Evolutionary conservation across 106 monocot genomes (phyloP).

Genomic region (Chionographis japonica): DNA sequence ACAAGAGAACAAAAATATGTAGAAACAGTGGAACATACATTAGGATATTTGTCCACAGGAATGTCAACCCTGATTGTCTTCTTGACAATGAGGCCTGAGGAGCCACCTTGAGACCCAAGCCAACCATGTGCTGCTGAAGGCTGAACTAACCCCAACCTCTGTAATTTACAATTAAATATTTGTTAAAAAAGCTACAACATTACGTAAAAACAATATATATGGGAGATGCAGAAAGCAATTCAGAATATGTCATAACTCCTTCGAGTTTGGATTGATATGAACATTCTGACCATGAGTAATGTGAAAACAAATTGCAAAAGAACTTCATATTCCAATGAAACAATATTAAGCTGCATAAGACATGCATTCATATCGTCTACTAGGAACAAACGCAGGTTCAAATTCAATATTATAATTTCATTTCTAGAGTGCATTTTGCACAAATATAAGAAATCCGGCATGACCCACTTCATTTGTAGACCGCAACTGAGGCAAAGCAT

Average conservation of each 20-base stretch:
- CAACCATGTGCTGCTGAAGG: conserved; percentile 63
- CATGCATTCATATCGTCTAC: too few relatives aligned
- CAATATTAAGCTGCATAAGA: too few relatives aligned
- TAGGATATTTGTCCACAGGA: conserved; percentile 87
- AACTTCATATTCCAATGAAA: too few relatives aligned
- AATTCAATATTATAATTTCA: too few relatives aligned
- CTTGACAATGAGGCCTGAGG: conserved; percentile 75
- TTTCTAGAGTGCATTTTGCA: not conserved
- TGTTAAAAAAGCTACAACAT: not conserved
- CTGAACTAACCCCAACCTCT: conserved; percentile 59
- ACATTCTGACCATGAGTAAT: too few relatives aligned
- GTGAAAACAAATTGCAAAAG: too few relatives aligned
- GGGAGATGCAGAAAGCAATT: not conserved
- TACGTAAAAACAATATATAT: not conserved
- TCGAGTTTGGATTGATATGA: too few relatives aligned
- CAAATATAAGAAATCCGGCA: not conserved
- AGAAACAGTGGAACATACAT: conserved; percentile 43
- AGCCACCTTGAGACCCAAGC: conserved; percentile 76
- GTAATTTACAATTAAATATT: conserved; percentile 11
- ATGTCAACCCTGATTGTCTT: conserved; percentile 92
- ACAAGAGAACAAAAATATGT: not conserved
- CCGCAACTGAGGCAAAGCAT: not conserved
- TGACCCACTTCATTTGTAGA: not conserved
- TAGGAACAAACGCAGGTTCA: too few relatives aligned
- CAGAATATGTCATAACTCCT: not conserved